Evolutionary conservation across 2,329 filamentous ascomycete genomes (phyloP), one percentile per base, ranked within the genome.

Genomic region (Shiraia bambusicola): DNA sequence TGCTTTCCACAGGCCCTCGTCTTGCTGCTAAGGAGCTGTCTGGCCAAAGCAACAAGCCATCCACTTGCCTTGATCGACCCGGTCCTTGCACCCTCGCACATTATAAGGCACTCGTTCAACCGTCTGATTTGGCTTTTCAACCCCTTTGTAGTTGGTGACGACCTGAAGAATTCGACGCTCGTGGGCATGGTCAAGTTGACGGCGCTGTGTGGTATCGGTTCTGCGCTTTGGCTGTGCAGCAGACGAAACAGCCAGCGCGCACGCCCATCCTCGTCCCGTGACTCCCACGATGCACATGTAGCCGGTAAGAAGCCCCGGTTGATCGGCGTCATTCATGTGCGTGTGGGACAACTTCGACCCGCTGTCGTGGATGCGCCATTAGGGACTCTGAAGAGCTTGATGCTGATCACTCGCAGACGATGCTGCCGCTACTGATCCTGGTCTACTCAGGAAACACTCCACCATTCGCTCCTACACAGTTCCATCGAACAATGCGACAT

Each of bases 361-460:
- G 39, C 13, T 24, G 13, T 6, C 22, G 19, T 22, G 35, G 28
- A 25, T 29, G 32, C 33, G 28, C 12, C 26, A 16, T 22, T 27
- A 33, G n/a, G n/a, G n/a, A n/a, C n/a, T 34, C 34, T 22, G 4
- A 22, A 22, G 32, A 24, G 25, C 17, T 30, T 33, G 16, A 31
- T 30, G 28, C 52, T 55, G 41, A 55, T 28, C 6, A 27, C 27
- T 28, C 11, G 12, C 33, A 60, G 56, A 56, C 41, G 72, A 75
- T 60, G 66, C 80, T 56, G 70, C 74, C 43, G 58, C 72, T 28
- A 84, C 81, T 16, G 90, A 96, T 59, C 89, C 91, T 22, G 77
- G 83, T n/a, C 76, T 96, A 10, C 76, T 97, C 46, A 85, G 78
- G 65, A 86, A 90, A 56, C 79, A 92, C 66, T 90, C 88, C 11